These are phyloP conservation scores for Phalaenopsis aphrodite DNA, from an alignment of 106 monocot species.

Conservation along the genomic window DNA sequence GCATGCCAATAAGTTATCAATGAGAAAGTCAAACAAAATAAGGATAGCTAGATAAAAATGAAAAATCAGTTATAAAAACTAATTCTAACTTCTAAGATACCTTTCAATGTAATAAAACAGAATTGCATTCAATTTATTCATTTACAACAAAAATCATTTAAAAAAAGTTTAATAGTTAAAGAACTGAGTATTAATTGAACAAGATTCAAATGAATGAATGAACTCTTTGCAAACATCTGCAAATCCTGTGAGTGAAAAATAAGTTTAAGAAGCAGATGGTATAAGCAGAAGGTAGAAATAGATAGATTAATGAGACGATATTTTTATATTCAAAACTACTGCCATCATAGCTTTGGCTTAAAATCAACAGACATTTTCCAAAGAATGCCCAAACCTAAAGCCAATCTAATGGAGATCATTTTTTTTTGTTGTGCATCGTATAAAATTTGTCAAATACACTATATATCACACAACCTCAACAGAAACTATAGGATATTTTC, in stretches of 20 bases:
- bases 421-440: too few species aligned
- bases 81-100: neutral
- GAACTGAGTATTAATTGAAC: neutral
- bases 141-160: neutral
- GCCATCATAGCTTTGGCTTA: too few species aligned
- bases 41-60: neutral
- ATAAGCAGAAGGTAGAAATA: too few species aligned
- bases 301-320: too few species aligned
- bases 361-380: too few species aligned
- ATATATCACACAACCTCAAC: too few species aligned
- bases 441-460: too few species aligned
- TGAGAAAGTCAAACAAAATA: neutral
- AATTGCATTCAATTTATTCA: neutral
- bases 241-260: neutral
- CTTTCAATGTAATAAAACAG: neutral
- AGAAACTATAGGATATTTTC: too few species aligned
- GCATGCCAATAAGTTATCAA: neutral
- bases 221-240: neutral
- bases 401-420: too few species aligned
- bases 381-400: too few species aligned
- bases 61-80: neutral
- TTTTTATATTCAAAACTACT: too few species aligned
- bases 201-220: neutral
- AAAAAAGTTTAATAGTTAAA: neutral
- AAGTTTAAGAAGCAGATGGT: neutral